Conservation (phyloP, 2,329 filamentous ascomycete genomes). For the Tympanopsis confertula region DNA sequence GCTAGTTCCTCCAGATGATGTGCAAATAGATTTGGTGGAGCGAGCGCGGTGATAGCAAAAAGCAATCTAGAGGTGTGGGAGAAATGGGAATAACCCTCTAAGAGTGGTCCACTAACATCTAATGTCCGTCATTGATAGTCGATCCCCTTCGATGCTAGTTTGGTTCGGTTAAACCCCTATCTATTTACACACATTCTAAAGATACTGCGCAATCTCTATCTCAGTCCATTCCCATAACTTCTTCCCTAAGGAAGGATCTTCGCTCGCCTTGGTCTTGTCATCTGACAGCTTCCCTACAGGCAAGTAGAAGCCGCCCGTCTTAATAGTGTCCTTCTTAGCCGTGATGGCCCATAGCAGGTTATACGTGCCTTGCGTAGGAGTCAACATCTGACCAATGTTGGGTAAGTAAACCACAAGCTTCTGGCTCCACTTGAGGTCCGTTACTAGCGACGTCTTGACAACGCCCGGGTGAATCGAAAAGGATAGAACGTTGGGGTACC, state of each 20-base stretch:
- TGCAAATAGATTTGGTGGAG: too few relatives aligned
- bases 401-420: slow-evolving; percentile 12
- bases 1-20: too few relatives aligned
- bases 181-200: too few relatives aligned
- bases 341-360: slow-evolving; percentile 19
- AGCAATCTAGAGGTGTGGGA: too few relatives aligned
- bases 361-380: slow-evolving; percentile 14
- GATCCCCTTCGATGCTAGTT: too few relatives aligned
- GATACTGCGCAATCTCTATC: slow-evolving; percentile 8
- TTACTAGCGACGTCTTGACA: slow-evolving; percentile 11
- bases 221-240: slow-evolving; percentile 27
- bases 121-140: too few relatives aligned
- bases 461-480: slow-evolving; percentile 37
- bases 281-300: slow-evolving; percentile 12
- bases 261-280: slow-evolving; percentile 8
- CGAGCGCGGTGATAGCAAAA: too few relatives aligned
- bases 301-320: slow-evolving; percentile 11
- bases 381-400: slow-evolving; percentile 10
- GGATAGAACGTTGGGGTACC: slow-evolving; percentile 26
- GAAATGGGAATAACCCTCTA: too few relatives aligned
- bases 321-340: slow-evolving; percentile 7
- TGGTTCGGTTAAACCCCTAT: too few relatives aligned
- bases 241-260: slow-evolving; percentile 15
- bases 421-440: slow-evolving; percentile 12
- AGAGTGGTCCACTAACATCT: too few relatives aligned